These are phyloP conservation scores for Pyrenophora tritici-repentis DNA, from an alignment of 2,329 filamentous ascomycete genomes.

Conservation along the genomic window DNA sequence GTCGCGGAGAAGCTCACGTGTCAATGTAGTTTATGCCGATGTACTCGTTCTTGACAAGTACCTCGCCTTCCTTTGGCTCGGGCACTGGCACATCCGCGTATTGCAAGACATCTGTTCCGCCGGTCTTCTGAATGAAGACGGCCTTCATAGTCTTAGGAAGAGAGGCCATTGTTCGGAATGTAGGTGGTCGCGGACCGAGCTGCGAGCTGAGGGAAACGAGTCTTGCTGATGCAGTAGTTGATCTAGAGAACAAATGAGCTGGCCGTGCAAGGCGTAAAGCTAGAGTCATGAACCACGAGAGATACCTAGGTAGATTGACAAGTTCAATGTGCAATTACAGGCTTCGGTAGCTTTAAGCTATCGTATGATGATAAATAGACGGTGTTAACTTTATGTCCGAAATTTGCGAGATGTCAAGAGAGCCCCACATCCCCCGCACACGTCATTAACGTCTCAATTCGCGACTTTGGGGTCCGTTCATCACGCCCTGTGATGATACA, in stretches of 20 bases:
- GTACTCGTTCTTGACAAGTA: slow-evolving; percentile 81
- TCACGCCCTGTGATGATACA: too few relatives aligned
- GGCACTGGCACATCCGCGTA: slow-evolving; percentile 75
- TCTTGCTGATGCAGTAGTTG: slow-evolving; percentile 22
- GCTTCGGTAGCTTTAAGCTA: neutral
- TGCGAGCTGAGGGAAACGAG: slow-evolving; percentile 26
- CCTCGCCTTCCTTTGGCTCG: slow-evolving; percentile 66
- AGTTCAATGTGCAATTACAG: neutral
- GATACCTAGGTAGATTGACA: neutral
- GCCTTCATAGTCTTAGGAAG: slow-evolving; percentile 73
- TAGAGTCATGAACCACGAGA: slow-evolving; percentile 22
- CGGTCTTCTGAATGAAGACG: slow-evolving; percentile 72
- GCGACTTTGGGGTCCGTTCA: neutral
- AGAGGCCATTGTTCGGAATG: slow-evolving; percentile 49
- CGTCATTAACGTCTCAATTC: slow-evolving; percentile 8
- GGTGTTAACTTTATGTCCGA: slow-evolving; percentile 4
- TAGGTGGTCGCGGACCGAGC: slow-evolving; percentile 14
- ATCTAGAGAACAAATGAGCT: slow-evolving; percentile 7
- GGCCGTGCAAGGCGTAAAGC: slow-evolving; percentile 15
- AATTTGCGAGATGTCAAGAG: neutral
- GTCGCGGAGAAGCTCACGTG: slow-evolving; percentile 55
- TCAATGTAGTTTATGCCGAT: slow-evolving; percentile 89
- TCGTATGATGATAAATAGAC: slow-evolving; percentile 13
- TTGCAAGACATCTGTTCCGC: slow-evolving; percentile 72
- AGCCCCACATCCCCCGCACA: slow-evolving; percentile 12